Evolutionary conservation across 805 yeast genomes (phyloP), one percentile per base, ranked within the genome.

Genomic region (Candida suzukii): DNA sequence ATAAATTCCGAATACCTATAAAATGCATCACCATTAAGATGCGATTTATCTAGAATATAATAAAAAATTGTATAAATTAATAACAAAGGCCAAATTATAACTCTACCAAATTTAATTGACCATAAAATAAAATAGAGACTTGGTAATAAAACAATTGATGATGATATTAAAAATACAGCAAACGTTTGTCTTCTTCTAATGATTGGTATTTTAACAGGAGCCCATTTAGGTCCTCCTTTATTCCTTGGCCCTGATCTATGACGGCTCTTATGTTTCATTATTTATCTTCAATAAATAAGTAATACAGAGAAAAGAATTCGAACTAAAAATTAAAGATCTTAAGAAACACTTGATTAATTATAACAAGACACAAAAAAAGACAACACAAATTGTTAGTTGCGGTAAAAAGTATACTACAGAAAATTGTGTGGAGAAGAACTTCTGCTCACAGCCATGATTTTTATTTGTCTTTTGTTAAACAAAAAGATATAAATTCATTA

Each of bases 91-190:
- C 97, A 88, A 5, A 48, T 34, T 8, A 38, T 16, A 6, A 54
- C 55, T 18, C 22, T 17, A 34, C 78, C 65, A 14, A 68, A 49
- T 0, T 83, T 82, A 37, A 73, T 64, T 0, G 88, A 70, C 63
- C 83, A 67, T 1, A 76, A 52, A 11, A 78, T 62, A 40, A 87
- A 69, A 48, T 81, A 78, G 4, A 79, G 39, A 8, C 76, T 64
- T 2, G 74, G 59, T 37, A 80, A 70, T 1, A 73, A 56, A 1
- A 95, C 83, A 25, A 86, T 78, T 5, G 85, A 72, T 16, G 86
- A 68, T 2, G 83, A 74, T 60, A 88, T 96, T 76, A 87, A 74
- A 3, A 85, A 69, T 13, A 87, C 75, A 1, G 78, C 78, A 4
- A 81, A 52, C 0, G 91, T 86, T 49, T 88, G 82, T 16, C 78